Conservation (phyloP, 108 stramenopile species). For the Fragilaria crotonensis region DNA sequence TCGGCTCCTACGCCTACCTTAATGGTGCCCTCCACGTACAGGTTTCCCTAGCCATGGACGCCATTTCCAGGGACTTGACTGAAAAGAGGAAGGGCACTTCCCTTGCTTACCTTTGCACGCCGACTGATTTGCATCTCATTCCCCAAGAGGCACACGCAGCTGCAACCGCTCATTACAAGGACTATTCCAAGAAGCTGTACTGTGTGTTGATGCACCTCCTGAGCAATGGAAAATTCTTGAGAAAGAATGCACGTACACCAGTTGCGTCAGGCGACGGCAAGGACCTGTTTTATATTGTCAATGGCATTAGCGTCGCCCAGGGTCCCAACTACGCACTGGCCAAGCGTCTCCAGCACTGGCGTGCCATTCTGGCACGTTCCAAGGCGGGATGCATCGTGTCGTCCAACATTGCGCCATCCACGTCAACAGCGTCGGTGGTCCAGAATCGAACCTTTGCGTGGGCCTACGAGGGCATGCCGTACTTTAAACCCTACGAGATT, state of each 20-base stretch:
- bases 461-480: slow-evolving; percentile 98
- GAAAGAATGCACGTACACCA: slow-evolving; percentile 66
- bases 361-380: slow-evolving; percentile 86
- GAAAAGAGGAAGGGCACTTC: slow-evolving; percentile 74
- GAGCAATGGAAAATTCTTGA: slow-evolving; percentile 58
- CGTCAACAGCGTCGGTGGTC: slow-evolving; percentile 89
- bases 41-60: slow-evolving; percentile 94
- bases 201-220: slow-evolving; percentile 65
- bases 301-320: slow-evolving; percentile 91
- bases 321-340: slow-evolving; percentile 96
- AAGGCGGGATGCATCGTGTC: slow-evolving; percentile 88
- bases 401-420: slow-evolving; percentile 95
- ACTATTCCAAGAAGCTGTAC: slow-evolving; percentile 50
- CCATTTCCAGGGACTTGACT: slow-evolving; percentile 75
- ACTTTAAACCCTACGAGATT: slow-evolving; percentile 93
- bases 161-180: slow-evolving; percentile 53
- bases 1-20: slow-evolving; percentile 94
- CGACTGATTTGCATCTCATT: slow-evolving; percentile 93
- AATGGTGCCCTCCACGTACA: slow-evolving; percentile 96
- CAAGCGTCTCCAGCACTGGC: slow-evolving; percentile 99
- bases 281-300: slow-evolving; percentile 43
- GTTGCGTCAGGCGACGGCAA: slow-evolving; percentile 51
- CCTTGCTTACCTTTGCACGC: slow-evolving; percentile 96
- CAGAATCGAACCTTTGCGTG: slow-evolving; percentile 94
- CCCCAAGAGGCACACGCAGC: slow-evolving; percentile 89